A percentile compares a stretch with the other conserved stretches of the same genome.
These are phyloP conservation scores for Pseudotulostoma volvatum DNA, from an alignment of 495 filamentous ascomycete species.

Conservation along the genomic window DNA sequence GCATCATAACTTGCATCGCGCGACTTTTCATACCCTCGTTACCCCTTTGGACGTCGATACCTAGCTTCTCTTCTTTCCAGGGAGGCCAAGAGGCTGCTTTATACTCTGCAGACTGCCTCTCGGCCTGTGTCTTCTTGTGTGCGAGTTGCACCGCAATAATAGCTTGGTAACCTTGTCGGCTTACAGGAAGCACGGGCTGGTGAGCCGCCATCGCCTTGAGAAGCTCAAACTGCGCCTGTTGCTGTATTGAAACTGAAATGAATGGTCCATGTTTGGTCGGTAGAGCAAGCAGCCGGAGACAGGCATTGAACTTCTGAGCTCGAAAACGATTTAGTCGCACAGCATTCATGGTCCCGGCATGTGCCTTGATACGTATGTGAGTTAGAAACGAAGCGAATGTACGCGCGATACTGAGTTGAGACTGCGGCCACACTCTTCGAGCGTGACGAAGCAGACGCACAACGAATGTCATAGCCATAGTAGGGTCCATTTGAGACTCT, in stretches of 20 bases:
- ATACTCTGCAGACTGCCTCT: constrained; percentile 40
- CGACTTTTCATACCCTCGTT: constrained; percentile 41
- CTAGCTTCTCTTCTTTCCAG: constrained; percentile 47
- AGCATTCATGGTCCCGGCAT: constrained; percentile 1
- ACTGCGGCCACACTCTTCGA: constrained; percentile 38
- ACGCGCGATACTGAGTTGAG: constrained; percentile 31
- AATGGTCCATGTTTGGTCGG: constrained; percentile 34
- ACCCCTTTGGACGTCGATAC: constrained; percentile 38
- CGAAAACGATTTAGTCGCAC: constrained; percentile 11
- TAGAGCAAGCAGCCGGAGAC: constrained; percentile 39
- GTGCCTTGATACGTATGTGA: not conserved
- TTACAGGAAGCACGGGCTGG: constrained; percentile 38
- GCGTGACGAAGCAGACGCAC: constrained; percentile 43
- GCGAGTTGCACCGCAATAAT: constrained; percentile 43
- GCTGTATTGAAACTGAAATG: constrained; percentile 28
- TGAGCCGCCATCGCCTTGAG: constrained; percentile 43
- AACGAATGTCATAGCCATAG: constrained; percentile 19
- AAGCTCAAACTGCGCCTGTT: constrained; percentile 47
- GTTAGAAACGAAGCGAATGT: constrained; percentile 22
- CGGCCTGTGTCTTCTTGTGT: constrained; percentile 42
- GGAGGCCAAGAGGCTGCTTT: constrained; percentile 55
- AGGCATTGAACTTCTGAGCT: constrained; percentile 31
- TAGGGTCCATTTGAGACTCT: constrained; percentile 11
- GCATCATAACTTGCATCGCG: constrained; percentile 36
- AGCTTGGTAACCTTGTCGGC: constrained; percentile 45